These are phyloP conservation scores for Rhamnella rubrinervis DNA, from an alignment of 331 rosid species.

Conservation along the genomic window DNA sequence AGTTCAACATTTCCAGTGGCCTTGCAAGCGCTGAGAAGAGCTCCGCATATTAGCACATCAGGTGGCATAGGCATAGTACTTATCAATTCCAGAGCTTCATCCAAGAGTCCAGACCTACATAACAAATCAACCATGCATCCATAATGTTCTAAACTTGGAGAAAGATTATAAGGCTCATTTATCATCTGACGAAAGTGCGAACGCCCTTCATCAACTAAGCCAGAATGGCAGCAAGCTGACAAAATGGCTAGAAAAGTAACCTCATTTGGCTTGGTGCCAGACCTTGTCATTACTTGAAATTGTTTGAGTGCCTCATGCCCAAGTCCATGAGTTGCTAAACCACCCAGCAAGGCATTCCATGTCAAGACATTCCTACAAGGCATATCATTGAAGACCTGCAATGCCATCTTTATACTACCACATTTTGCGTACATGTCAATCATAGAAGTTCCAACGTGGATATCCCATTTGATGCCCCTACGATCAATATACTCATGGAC, in stretches of 20 bases:
- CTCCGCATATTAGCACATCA: conserved; percentile 75
- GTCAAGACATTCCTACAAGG: conserved; percentile 59
- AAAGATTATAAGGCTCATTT: conserved; percentile 38
- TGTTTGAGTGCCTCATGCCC: conserved; percentile 52
- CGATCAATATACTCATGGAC: conserved; percentile 61
- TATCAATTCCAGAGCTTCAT: conserved; percentile 68
- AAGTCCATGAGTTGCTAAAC: conserved; percentile 70
- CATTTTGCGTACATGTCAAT: conserved; percentile 85
- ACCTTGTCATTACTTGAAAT: conserved; percentile 54
- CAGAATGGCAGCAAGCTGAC: conserved; percentile 82
- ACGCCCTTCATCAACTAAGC: conserved; percentile 68
- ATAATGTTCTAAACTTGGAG: conserved; percentile 69
- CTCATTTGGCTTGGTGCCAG: conserved; percentile 57
- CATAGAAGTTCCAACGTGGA: conserved; percentile 66
- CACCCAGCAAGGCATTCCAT: conserved; percentile 77
- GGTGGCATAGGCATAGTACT: conserved; percentile 80
- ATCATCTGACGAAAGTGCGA: conserved; percentile 52
- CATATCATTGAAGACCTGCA: conserved; percentile 43
- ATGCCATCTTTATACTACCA: conserved; percentile 64
- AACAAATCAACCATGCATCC: conserved; percentile 85
- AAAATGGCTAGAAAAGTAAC: conserved; percentile 74
- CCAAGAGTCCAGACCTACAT: conserved; percentile 66
- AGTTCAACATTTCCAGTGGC: conserved; percentile 50
- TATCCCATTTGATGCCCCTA: conserved; percentile 58
- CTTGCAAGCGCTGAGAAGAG: conserved; percentile 61